A percentile compares a stretch with the other conserved stretches of the same genome.
Evolutionary conservation across 352 stramenopile genomes (phyloP).

Genomic region (Pythium periplocum): DNA sequence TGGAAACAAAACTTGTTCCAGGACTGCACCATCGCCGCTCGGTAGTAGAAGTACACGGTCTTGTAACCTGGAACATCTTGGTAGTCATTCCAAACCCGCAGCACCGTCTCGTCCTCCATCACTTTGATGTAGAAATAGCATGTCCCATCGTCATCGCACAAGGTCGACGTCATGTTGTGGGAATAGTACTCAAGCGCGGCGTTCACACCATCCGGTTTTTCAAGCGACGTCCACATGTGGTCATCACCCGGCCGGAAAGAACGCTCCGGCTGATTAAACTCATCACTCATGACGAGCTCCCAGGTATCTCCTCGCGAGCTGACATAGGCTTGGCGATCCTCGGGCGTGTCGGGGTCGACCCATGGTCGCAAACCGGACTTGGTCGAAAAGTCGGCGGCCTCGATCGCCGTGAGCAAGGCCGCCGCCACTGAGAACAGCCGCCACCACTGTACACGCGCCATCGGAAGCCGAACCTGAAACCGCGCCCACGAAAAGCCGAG

Average conservation of each 20-base stretch:
- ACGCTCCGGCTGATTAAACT: slow-evolving; percentile 62
- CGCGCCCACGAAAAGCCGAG: too few relatives aligned
- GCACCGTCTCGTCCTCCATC: slow-evolving; percentile 28
- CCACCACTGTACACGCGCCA: too few relatives aligned
- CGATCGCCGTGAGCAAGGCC: slow-evolving; percentile 11
- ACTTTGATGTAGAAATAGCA: slow-evolving; percentile 71
- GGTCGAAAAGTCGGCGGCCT: slow-evolving; percentile 27
- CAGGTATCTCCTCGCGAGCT: slow-evolving; percentile 49
- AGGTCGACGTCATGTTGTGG: slow-evolving; percentile 65
- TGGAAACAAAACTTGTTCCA: slow-evolving; percentile 97
- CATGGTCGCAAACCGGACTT: slow-evolving; percentile 55
- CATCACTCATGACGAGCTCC: slow-evolving; percentile 74
- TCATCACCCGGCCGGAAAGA: slow-evolving; percentile 91
- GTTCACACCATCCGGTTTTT: slow-evolving; percentile 73
- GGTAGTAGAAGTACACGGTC: slow-evolving; percentile 55
- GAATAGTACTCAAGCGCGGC: slow-evolving; percentile 61
- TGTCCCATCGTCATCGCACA: slow-evolving; percentile 35
- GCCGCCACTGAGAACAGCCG: neutral
- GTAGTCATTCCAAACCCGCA: slow-evolving; percentile 65
- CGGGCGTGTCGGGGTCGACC: slow-evolving; percentile 57
- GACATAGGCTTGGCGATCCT: slow-evolving; percentile 30
- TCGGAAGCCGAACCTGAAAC: too few relatives aligned
- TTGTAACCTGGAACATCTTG: slow-evolving; percentile 42
- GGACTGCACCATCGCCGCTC: slow-evolving; percentile 87
- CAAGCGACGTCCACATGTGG: slow-evolving; percentile 89